Base-by-base conservation (phyloP, 2,329 filamentous ascomycete genomes). In the Pezicula carpinea region DNA sequence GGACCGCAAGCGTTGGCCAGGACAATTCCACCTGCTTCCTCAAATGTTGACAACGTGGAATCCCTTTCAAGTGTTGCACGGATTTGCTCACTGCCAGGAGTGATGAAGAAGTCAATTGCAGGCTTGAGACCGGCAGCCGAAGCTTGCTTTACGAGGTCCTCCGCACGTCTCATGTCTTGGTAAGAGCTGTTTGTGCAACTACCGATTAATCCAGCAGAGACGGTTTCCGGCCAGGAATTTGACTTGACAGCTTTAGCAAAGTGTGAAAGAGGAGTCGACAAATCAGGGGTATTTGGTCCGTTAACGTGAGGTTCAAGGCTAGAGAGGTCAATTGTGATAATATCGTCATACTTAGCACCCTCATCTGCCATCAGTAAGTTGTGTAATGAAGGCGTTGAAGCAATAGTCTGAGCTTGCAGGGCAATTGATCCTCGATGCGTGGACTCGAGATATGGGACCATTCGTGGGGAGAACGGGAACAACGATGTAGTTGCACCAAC, bases 121-220 rank as follows among this genome's bases (percentile, higher is more conserved):
- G 93, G 90, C 71, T 89, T 88, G 50, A 99, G 75, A 14, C 93
- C 93, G n/a, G 90, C 93, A 49, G 84, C 82, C 44, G 84, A 79
- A 8, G 93, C 93, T 67, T 96, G 91, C 68, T 92, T 91, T 49
- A 97, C 89, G 47, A 99, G 80, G 63, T 90, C 83, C 70, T 96
- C 92, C 13, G 91, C 89, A 52, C 92, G 85, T 31, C 91, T 95
- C 93, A 99, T 99, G 66, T 99, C 93, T 70, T 96, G 87, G 67
- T 97, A 99, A 2, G 93, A 97, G 67, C 89, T 95, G 77, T 99
- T 99, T 43, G 93, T 99, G 76, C 93, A 99, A 72, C 90, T 96
- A 51, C 93, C 93, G 64, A 99, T 99, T 46, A 99, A 78, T 43
- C 91, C 91, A 21, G 93, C 92, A 11, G 90, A 93, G 52, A 99